Base-by-base conservation (phyloP, 176 grass and related monocot species). In the Pontederia crassipes region DNA sequence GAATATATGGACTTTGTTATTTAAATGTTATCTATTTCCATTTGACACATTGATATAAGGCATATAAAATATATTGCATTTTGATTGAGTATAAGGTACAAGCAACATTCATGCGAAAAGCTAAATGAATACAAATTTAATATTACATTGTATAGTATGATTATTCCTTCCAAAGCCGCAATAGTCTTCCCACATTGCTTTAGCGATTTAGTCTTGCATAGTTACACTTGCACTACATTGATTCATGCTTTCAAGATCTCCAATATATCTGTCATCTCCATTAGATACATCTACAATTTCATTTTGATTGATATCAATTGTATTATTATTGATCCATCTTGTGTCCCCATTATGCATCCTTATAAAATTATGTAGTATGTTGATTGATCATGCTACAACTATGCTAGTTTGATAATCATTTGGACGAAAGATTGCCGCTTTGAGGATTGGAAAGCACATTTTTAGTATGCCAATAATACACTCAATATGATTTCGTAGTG, bases 161-260 rank as follows among this genome's bases (percentile, higher is more conserved):
- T 7, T 40, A 40, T 40, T 40, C 32, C 32, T 40, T 40, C 32
- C 32, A 7, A 40, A 40, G 20, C 6, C 32, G 0, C 32, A 40
- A 40, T 77, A 70, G 48, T 77, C 55, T 0, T 45, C 27, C 64
- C 74, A 77, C 74, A 77, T 77, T 40, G 16, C 15, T 4, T 28
- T 46, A n/a, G 54, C 52, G 2, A 69, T 68, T 1, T 17, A 61
- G 58, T 76, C 65, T 70, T 27, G 11, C 64, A 69, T 69, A 13
- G 32, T 40, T 47, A 68, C 60, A 40, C 48, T 1, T 5, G 46
- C 63, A 28, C 28, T 15, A 0, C 53, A 8, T 17, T 52, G 35
- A 20, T 70, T 77, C 14, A 77, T 52, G 60, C 11, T 0, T 46
- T 28, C 1, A 6, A 53, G 48, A 55, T 77, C 65, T 20, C 15